Evolutionary conservation across 257 asterid species (phyloP).

Genomic region (Leonotis leonurus): DNA sequence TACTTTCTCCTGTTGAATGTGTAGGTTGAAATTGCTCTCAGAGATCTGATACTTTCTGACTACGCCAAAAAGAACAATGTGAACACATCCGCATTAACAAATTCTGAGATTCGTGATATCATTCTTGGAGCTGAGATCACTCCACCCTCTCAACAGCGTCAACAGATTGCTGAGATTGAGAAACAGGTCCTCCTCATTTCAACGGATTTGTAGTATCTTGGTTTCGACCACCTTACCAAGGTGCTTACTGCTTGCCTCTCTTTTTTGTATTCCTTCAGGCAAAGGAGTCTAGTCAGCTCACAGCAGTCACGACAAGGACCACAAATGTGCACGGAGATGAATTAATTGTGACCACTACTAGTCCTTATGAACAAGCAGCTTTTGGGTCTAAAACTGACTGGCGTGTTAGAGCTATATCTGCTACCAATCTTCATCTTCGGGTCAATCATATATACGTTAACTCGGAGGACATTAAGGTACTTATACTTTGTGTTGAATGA

Average conservation of each 20-base stretch:
- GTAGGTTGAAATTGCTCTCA: conserved; percentile 96
- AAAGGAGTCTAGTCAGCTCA: conserved; percentile 88
- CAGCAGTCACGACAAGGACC: conserved; percentile 94
- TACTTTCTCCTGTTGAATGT: not conserved
- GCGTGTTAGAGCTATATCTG: conserved; percentile 99
- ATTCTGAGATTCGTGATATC: conserved; percentile 95
- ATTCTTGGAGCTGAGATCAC: conserved; percentile 99
- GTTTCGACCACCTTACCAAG: not conserved
- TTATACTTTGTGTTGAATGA: not conserved
- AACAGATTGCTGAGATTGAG: conserved; percentile 94
- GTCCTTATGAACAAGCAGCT: conserved; percentile 92
- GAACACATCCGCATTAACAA: conserved; percentile 89
- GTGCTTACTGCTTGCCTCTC: not conserved
- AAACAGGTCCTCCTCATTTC: conserved; percentile 50
- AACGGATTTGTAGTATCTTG: not conserved
- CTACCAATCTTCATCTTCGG: conserved; percentile 94
- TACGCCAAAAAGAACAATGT: conserved; percentile 98
- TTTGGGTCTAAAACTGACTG: conserved; percentile 93
- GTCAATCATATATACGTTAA: conserved; percentile 96
- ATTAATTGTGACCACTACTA: conserved; percentile 83
- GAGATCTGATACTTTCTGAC: conserved; percentile 92
- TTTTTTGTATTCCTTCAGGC: conserved; percentile 46
- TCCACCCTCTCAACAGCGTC: conserved; percentile 98
- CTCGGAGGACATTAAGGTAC: conserved; percentile 96
- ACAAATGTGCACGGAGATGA: conserved; percentile 95